Evolutionary conservation across 2,329 filamentous ascomycete genomes (phyloP), one percentile per base, ranked within the genome.

Genomic region (Talaromyces pinophilus): DNA sequence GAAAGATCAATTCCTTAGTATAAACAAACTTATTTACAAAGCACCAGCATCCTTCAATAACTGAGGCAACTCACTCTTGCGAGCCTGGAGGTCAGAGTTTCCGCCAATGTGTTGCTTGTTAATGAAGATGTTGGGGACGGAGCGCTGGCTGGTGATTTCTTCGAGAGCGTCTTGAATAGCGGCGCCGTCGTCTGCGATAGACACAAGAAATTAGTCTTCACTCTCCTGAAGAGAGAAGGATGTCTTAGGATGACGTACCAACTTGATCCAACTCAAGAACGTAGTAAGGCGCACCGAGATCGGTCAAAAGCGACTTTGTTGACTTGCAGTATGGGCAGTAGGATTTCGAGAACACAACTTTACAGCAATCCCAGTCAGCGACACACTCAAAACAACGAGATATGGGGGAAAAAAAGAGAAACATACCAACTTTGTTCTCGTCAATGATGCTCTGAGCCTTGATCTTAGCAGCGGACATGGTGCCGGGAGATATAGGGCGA

Each of bases 71-170:
- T 96, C 77, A 13, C 68, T 70, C 79, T 86, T 87, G 80, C 85
- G 87, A 63, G 82, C 84, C 82, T 93, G 90, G 70, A 96, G 80
- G 73, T 95, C 94, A 28, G 92, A 96, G 87, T 98, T 98, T 72
- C 95, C 95, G 70, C 95, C 95, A 78, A 99, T 96, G 82, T 97
- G 94, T 84, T 96, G 83, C 83, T 93, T 83, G 73, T 82, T 83
- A 81, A 99, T 98, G 85, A 91, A 98, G 83, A 97, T 91, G 84
- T 98, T 98, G 74, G 95, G 95, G 5, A 99, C 95, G 74, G 92
- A 94, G 75, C 88, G 85, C 85, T 99, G 95, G 78, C 86, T 85
- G 66, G 88, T 92, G 74, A 98, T 87, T 70, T 94, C 86, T 72
- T 87, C 80, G 68, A 99, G 91, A 30, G 93, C 92, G 70, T 88